phyloP scores from a whole-genome alignment of 2,329 filamentous ascomycete genomes.

The Cladosporium sp. region DNA sequence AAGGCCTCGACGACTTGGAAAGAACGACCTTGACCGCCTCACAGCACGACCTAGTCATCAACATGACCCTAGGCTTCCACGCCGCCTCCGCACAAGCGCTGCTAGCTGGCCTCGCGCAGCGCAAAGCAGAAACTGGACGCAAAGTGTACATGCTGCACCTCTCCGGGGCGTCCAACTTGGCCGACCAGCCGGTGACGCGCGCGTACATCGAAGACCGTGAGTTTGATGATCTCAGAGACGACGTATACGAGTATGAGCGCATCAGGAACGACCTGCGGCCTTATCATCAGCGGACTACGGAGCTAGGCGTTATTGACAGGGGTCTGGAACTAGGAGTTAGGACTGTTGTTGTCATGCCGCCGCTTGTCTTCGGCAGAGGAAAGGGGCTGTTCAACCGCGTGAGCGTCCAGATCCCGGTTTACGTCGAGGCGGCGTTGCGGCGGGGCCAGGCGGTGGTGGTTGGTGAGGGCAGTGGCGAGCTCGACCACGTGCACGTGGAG shows the following conservation, averaged over 20 bases:
- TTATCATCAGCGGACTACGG: constrained; percentile 48
- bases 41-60: constrained; percentile 41
- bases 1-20: constrained; percentile 26
- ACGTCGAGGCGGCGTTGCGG: constrained; percentile 37
- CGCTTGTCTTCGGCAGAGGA: neutral
- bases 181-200: constrained; percentile 43
- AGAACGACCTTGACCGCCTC: constrained; percentile 18
- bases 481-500: constrained; percentile 49
- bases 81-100: constrained; percentile 42
- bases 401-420: constrained; percentile 43
- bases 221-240: constrained; percentile 46
- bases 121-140: constrained; percentile 38
- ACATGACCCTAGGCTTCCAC: constrained; percentile 40
- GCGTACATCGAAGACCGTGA: constrained; percentile 28
- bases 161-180: constrained; percentile 48
- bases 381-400: constrained; percentile 39
- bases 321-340: constrained; percentile 45
- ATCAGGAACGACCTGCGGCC: constrained; percentile 38
- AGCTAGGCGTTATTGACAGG: constrained; percentile 45
- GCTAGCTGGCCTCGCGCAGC: constrained; percentile 45
- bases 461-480: constrained; percentile 41
- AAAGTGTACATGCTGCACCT: constrained; percentile 46
- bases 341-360: constrained; percentile 44
- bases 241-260: constrained; percentile 47
- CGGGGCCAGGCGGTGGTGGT: constrained; percentile 37